Evolutionary conservation across 129 eudicot species (phyloP), one percentile per base, ranked within the genome.

Genomic region (Cynara cardunculus): DNA sequence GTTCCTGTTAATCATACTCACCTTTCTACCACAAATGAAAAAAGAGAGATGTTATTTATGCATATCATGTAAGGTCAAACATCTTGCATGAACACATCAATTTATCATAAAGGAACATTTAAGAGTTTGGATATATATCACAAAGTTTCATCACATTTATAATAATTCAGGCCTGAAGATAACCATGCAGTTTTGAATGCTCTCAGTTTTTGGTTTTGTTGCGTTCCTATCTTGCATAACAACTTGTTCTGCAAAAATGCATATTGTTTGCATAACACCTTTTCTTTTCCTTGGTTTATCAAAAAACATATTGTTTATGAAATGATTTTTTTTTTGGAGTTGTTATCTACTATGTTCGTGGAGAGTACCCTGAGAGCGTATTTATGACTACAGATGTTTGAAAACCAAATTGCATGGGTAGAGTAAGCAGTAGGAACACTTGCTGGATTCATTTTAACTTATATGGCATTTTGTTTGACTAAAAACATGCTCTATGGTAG

Each of bases 21-120:
- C 21, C 65, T 56, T 56, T 56, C 19, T 46, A 46, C 19, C 65
- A 56, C 65, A 56, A 56, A 56, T 56, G 41, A 41, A 25, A 78
- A 35, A 39, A 14, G 27, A 78, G 41, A 67, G 16, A 8, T 67
- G 66, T 25, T 77, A 22, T 77, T 22, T 77, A 64, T 64, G 14
- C 3, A 5, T 14, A 35, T 66, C 71, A 75, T 75, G 71, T 75
- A 61, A n/a, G n/a, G 80, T 75, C 53, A 75, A 75, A 75, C 71
- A 59, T 59, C 71, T 56, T 75, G 27, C 80, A 61, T 75, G 79
- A 75, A 75, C 59, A 7, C 71, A 75, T 75, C 26, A 21, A 25
- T 27, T 65, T 76, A 32, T 32, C 3, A 14, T 61, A 28, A 62
- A 62, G 14, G 21, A 77, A 22, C 30, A 77, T 77, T 77, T 77